Evolutionary conservation across 106 monocot species (phyloP).

Genomic region (Dioscorea alata): DNA sequence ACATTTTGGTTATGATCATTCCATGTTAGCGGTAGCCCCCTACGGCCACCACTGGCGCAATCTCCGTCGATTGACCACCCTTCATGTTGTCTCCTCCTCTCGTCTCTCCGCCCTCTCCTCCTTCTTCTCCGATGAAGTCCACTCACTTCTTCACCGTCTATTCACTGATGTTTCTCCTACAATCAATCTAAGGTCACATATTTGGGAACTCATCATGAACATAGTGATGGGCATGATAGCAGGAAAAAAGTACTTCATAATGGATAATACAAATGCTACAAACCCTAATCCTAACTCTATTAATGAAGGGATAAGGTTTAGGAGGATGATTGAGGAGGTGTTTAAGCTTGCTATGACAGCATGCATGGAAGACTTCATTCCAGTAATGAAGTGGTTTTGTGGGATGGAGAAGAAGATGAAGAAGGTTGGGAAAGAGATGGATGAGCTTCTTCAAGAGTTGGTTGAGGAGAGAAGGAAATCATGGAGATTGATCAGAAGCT

Average conservation of each 20-base stretch:
- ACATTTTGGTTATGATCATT: constrained; percentile 8
- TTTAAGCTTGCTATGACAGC: background rate
- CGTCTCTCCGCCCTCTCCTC: background rate
- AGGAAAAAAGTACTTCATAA: background rate
- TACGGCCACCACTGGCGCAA: constrained; percentile 16
- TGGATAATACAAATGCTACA: background rate
- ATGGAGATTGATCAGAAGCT: background rate
- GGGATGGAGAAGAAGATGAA: background rate
- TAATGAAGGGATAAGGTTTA: background rate
- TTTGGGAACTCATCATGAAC: constrained; percentile 1
- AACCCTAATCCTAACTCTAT: too few species aligned
- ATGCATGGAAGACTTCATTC: background rate
- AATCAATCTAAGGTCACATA: constrained; percentile 1
- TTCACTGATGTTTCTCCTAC: background rate
- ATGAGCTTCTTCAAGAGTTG: background rate
- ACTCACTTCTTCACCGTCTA: background rate
- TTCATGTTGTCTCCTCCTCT: constrained; percentile 7
- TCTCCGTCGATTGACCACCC: constrained; percentile 7
- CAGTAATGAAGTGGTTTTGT: background rate
- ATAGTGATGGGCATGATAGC: background rate
- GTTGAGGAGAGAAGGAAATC: background rate
- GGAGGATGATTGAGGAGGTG: background rate
- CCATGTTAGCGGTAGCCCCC: background rate
- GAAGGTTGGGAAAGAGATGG: background rate
- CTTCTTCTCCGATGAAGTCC: constrained; percentile 3